Base-by-base conservation (phyloP, 2,329 filamentous ascomycete species). In the Xylariaceae sp. region DNA sequence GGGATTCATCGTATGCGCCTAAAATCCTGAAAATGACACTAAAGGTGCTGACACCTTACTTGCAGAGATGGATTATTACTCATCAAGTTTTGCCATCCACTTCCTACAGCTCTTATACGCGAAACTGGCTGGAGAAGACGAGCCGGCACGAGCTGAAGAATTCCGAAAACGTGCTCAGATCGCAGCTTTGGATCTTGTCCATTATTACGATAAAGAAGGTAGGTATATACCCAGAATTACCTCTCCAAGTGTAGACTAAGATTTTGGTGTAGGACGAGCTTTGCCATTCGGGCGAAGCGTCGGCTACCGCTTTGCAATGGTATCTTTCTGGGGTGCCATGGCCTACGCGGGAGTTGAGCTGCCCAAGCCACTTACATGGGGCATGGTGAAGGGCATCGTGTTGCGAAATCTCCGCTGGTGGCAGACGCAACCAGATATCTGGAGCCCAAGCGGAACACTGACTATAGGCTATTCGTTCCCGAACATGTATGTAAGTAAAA, bases 231-330 rank as follows among this genome's bases (percentile, higher is more conserved):
- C 36, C 12, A 27, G 20, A 7, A 16, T 10, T 25, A 33, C 47
- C 39, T 53, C 41, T 6, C 3, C 6, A 29, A 14, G 8, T 6
- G n/a, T 4, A 29, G 23, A 6, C 45, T 50, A 23, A 53, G 29
- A 3, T 11, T n/a, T 40, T 22, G 21, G 17, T 33, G 38, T 62
- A 72, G 62, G 82, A 5, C 75, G 85, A 20, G 76, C 84, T 2
- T 86, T 89, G 41, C 86, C 87, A 0, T 92, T 89, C 54, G 87
- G 87, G 3, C 78, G 87, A 38, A 88, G 83, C 42, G 76, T 91
- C 40, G 87, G 85, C 6, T 92, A 92, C 63, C 79, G 86, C n/a
- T 91, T 89, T 63, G 86, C 85, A 39, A 90, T 90, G 82, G 82
- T 85, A n/a, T 85, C 82, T 0, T 91, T 91, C 67, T 91, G 86